Percentiles rank a stretch among this genome's conserved stretches.
Conservation (phyloP, 1,139 yeast genomes). For the Scheffersomyces quercinus region DNA sequence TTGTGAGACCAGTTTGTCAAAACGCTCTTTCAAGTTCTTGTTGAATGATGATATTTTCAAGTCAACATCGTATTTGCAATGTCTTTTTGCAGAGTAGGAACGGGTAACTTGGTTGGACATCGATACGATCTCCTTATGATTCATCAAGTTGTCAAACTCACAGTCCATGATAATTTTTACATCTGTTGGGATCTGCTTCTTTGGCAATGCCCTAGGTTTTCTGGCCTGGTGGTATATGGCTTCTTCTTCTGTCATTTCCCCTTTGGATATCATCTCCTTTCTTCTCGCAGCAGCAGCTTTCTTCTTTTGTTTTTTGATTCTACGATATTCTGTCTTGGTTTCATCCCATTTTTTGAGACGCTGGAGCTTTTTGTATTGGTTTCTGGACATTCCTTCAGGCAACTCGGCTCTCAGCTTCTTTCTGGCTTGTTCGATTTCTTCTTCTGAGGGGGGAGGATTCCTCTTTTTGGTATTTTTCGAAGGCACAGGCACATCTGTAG, state of each 20-base stretch:
- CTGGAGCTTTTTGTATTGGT: conserved; percentile 75
- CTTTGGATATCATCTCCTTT: conserved; percentile 23
- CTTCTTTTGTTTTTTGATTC: conserved; percentile 55
- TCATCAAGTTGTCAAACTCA: conserved; percentile 88
- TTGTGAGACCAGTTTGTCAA: conserved; percentile 60
- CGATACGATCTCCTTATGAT: conserved; percentile 73
- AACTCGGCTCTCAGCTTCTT: conserved; percentile 26
- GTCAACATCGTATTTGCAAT: conserved; percentile 59
- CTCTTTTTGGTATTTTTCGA: conserved; percentile 1
- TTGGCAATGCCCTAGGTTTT: conserved; percentile 35
- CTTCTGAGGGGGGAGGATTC: conserved; percentile 14
- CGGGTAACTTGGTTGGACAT: conserved; percentile 80
- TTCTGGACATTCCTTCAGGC: conserved; percentile 85
- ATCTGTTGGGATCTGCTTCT: conserved; percentile 45
- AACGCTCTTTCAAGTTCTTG: conserved; percentile 64
- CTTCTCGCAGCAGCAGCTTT: conserved; percentile 39
- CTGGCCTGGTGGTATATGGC: conserved; percentile 26
- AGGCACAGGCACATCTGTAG: too few relatives aligned
- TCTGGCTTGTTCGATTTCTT: conserved; percentile 15
- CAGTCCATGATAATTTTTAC: conserved; percentile 75
- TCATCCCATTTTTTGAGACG: conserved; percentile 64
- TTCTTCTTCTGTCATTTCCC: conserved; percentile 14
- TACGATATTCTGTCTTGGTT: conserved; percentile 57
- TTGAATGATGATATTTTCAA: conserved; percentile 66
- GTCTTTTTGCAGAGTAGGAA: conserved; percentile 75